Base-by-base conservation (phyloP, 257 asterid genomes). In the Nicotiana otophora region DNA sequence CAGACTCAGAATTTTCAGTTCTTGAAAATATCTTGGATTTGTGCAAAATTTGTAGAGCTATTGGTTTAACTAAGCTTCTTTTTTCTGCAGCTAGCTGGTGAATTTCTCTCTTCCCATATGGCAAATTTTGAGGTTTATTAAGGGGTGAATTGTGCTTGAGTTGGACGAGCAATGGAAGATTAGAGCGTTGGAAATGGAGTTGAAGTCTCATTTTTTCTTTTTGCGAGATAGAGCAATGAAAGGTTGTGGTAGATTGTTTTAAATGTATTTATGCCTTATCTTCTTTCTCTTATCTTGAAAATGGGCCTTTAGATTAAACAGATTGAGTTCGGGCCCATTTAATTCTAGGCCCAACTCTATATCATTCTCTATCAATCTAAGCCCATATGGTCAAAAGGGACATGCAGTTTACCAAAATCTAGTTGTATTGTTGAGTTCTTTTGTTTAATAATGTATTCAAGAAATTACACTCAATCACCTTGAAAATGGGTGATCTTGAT, bases 151-250 rank as follows among this genome's bases (percentile, higher is more conserved):
- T 86, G 84, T 85, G 7, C 46, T 75, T 85, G 8, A 78, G 78
- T 48, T 86, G 90, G 76, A 83, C 20, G 61, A 81, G 53, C 58
- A 54, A 80, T 30, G 85, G 87, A 19, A 83, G 74, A 82, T 72
- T 81, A 77, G 84, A 2, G 76, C 83, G 91, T 30, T 33, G 67
- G 53, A 57, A 63, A 62, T 53, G 90, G 33, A 89, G 86, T 1
- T 89, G 91, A 63, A 87, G 88, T 81, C 87, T 87, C 36, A 90
- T 58, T 23, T 20, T 57, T 54, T n/a, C 62, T 46, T 30, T n/a
- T 9, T 0, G 4, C 7, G 62, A 51, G 80, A 63, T 10, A 17
- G 62, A 39, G 80, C 26, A 48, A 48, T 57, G 66, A 33, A 30
- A 60, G 81, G 81, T 78, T 55, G 66, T 19, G 68, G 62, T 19